A percentile compares a stretch with the other conserved stretches of the same genome.
Conservation (phyloP, 1,139 yeast genomes). For the Geotrichum bryndzae region DNA sequence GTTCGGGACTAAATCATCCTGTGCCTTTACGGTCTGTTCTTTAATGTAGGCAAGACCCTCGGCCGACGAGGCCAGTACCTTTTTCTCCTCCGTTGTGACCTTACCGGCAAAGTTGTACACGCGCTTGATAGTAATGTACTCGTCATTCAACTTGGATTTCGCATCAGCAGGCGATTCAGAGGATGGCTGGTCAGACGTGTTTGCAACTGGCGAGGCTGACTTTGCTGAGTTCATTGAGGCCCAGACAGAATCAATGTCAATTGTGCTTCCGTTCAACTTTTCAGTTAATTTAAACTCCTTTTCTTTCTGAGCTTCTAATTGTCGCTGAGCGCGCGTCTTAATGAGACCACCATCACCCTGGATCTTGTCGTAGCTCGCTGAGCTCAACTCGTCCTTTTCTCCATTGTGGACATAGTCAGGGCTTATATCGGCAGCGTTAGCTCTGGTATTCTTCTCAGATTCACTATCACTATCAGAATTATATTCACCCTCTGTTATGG, state of each 20-base stretch:
- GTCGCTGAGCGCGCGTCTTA: slow-evolving; percentile 52
- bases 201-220: slow-evolving; percentile 5
- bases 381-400: slow-evolving; percentile 20
- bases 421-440: slow-evolving; percentile 16
- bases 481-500: slow-evolving; percentile 11
- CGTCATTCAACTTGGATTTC: slow-evolving; percentile 27
- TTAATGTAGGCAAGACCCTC: slow-evolving; percentile 77
- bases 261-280: slow-evolving; percentile 24
- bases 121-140: slow-evolving; percentile 63
- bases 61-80: slow-evolving; percentile 70
- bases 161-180: background rate
- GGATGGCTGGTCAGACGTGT: background rate
- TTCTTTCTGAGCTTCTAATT: slow-evolving; percentile 36
- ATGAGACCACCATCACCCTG: slow-evolving; percentile 51
- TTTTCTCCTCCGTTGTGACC: slow-evolving; percentile 65
- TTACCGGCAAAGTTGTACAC: slow-evolving; percentile 90
- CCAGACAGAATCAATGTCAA: slow-evolving; percentile 53
- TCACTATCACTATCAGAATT: slow-evolving; percentile 26
- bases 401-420: slow-evolving; percentile 21
- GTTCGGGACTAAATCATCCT: background rate
- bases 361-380: slow-evolving; percentile 30
- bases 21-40: slow-evolving; percentile 8
- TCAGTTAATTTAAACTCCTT: slow-evolving; percentile 23
- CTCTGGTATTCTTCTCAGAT: slow-evolving; percentile 11
- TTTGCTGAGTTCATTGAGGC: slow-evolving; percentile 38